A percentile compares a stretch with the other conserved stretches of the same genome.
Conservation (phyloP, 1,284 basidiomycete genomes). For the Cryptococcus maquisensis region DNA sequence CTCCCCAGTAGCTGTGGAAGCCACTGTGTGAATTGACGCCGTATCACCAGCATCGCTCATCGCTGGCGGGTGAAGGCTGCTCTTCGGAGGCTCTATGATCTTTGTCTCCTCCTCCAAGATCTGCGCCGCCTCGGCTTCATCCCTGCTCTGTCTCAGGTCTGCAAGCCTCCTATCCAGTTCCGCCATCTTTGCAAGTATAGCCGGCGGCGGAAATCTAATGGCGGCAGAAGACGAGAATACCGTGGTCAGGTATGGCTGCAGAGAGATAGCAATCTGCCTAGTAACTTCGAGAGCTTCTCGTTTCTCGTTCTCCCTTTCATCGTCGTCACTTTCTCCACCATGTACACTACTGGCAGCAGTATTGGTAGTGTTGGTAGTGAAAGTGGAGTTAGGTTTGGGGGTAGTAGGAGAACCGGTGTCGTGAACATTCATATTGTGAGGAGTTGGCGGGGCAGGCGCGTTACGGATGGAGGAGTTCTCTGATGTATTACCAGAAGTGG, state of each 20-base stretch:
- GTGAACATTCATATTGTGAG: neutral
- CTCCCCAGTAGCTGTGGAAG: neutral
- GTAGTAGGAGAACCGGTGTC: conserved; percentile 7
- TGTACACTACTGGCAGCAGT: neutral
- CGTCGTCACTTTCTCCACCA: conserved; percentile 53
- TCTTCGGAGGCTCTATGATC: conserved; percentile 16
- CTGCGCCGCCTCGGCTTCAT: conserved; percentile 65
- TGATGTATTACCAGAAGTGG: neutral
- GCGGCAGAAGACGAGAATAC: conserved; percentile 89
- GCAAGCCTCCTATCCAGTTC: conserved; percentile 71
- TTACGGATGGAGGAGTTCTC: neutral
- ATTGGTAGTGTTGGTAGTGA: neutral
- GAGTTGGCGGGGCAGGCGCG: neutral
- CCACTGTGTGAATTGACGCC: conserved; percentile 3
- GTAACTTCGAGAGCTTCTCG: conserved; percentile 51
- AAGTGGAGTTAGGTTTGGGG: conserved; percentile 1
- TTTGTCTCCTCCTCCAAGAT: conserved; percentile 68
- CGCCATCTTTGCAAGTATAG: conserved; percentile 79
- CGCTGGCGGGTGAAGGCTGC: neutral
- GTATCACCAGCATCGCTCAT: conserved; percentile 2
- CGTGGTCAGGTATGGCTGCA: conserved; percentile 75
- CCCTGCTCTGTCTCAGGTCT: conserved; percentile 66
- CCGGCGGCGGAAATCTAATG: conserved; percentile 81
- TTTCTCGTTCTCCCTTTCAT: conserved; percentile 62
- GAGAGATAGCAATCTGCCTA: conserved; percentile 59